These are phyloP conservation scores for Aristolochia fimbriata DNA, from an alignment of 164 flowering plant genomes.

Conservation along the genomic window DNA sequence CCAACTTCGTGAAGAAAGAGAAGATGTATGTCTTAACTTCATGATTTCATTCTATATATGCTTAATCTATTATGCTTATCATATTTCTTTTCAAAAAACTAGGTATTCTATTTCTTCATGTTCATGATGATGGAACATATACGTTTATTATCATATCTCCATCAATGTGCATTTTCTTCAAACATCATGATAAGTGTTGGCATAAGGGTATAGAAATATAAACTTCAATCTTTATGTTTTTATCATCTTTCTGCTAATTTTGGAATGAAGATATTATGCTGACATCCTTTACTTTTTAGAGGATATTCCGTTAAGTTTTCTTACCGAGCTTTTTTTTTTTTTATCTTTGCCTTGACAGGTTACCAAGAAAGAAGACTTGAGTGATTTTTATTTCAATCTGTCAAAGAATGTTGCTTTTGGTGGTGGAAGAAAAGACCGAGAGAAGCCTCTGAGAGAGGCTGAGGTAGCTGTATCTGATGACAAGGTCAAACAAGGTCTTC, in stretches of 20 bases:
- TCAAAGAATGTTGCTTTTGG: conserved; percentile 16
- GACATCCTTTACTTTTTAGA: too few relatives aligned
- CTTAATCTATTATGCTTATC: background rate
- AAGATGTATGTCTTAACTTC: conserved; percentile 33
- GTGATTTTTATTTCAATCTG: conserved; percentile 14
- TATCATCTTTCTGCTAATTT: background rate
- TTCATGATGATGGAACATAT: background rate
- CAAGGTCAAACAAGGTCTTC: background rate
- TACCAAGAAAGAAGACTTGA: conserved; percentile 13
- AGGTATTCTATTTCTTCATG: background rate
- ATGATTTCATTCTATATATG: background rate
- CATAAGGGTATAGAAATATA: too few relatives aligned
- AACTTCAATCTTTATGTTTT: too few relatives aligned
- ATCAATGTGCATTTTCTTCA: too few relatives aligned
- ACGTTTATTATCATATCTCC: too few relatives aligned
- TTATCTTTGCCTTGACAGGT: conserved; percentile 6
- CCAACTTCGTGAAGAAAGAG: conserved; percentile 14
- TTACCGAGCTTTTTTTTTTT: background rate
- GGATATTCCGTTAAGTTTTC: background rate
- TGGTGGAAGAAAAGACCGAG: background rate
- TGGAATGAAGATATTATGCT: too few relatives aligned
- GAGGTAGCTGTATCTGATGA: background rate
- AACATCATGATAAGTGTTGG: too few relatives aligned
- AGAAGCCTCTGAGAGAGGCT: background rate
- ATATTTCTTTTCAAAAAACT: background rate